Conservation (phyloP, 2,329 filamentous ascomycete genomes). For the Sphaerulina musiva region DNA sequence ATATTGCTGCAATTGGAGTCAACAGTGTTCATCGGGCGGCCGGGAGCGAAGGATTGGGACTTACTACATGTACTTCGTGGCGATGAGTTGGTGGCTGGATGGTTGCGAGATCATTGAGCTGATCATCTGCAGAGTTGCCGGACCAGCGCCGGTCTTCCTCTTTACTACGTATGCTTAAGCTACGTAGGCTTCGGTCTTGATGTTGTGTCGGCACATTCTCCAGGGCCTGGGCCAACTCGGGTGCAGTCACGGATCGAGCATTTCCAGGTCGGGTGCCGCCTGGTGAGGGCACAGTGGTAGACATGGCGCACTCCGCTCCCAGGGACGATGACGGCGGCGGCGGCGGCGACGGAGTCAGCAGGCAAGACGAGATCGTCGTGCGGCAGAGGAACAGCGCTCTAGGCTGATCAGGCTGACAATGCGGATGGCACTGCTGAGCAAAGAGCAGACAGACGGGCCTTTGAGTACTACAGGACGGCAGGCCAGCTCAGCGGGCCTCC, state of each 20-base stretch:
- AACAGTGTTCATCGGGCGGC: too few species aligned
- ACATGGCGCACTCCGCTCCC: background rate
- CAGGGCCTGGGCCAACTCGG: slow-evolving; percentile 17
- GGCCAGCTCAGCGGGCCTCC: too few species aligned
- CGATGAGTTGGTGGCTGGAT: background rate
- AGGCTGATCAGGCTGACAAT: too few species aligned
- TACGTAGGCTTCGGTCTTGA: background rate
- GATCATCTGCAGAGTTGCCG: slow-evolving; percentile 1
- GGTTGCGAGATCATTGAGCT: slow-evolving; percentile 13
- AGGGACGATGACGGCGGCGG: too few species aligned
- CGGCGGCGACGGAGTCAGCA: too few species aligned
- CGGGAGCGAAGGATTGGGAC: background rate
- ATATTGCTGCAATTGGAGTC: background rate
- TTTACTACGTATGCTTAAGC: background rate
- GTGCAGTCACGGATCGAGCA: slow-evolving; percentile 16
- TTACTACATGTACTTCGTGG: background rate
- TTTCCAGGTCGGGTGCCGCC: slow-evolving; percentile 26
- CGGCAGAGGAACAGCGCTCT: too few species aligned
- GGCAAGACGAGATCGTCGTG: too few species aligned
- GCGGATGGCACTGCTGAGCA: too few species aligned
- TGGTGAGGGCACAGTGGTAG: slow-evolving; percentile 29
- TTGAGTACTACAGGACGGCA: too few species aligned
- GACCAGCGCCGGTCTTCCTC: slow-evolving; percentile 7
- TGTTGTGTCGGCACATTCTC: slow-evolving; percentile 1
- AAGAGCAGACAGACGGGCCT: too few species aligned